Base-by-base conservation (phyloP, 2,329 filamentous ascomycete species). In the Dothistroma pini region DNA sequence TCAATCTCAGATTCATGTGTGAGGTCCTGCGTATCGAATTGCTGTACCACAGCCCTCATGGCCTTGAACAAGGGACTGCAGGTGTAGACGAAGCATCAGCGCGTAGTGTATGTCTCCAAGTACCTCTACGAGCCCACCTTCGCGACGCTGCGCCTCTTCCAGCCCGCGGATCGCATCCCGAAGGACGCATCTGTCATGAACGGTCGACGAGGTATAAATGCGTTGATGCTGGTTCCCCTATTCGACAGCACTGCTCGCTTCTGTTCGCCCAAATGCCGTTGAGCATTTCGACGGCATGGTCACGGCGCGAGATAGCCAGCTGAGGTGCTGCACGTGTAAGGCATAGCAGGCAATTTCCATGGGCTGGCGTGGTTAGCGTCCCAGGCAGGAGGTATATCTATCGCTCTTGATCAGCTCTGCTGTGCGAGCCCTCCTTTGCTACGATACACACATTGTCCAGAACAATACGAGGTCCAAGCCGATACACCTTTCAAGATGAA, bases 401-500 rank as follows among this genome's bases (percentile, higher is more conserved):
- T 25, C 51, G 41, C 34, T 22, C 35, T 38, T 14, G 25, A n/a
- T 50, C 44, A 35, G 6, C 44, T 25, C 25, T 35, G 21, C 48
- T 29, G 21, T 14, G 22, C 48, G 7, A 31, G 29, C 19, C 48
- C 48, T 51, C 29, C 21, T 51, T 19, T 32, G 22, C 48, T n/a
- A 7, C 7, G 48, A 50, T 22, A 58, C 49, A 55, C 41, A 62
- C 57, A 32, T 32, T 44, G 19, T 48, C 47, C 50, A 34, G 21
- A 2, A 48, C 54, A 47, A 35, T 25, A 29, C 25, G 6, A 3
- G 2, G 25, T 29, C 6, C 25, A 29, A 6, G 6, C 25, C 25
- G 25, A 29, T 29, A 32, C 14, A 7, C 6, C 41, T 16, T 16
- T 12, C 57, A 65, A 29, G 9, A 76, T 78, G 74, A 74, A 73